Evolutionary conservation across 345 rosid species (phyloP), one percentile per base, ranked within the genome.

Genomic region (Alliaria petiolata): DNA sequence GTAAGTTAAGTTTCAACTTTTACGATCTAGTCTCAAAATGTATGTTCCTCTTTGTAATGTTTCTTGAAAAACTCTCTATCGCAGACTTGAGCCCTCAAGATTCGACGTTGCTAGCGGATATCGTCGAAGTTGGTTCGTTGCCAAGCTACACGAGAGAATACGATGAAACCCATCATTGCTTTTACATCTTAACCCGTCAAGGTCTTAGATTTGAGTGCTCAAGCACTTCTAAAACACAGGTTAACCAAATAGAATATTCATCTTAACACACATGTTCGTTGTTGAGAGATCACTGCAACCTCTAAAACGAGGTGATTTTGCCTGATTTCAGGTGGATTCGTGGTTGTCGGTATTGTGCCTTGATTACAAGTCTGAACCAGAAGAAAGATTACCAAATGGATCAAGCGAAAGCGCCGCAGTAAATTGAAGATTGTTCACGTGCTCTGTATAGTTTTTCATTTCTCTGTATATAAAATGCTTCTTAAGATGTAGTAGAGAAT

Each of bases 71-170:
- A n/a, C 46, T 40, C 52, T 58, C 7, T 62, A n/a, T 13, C 80
- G 81, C 87, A 91, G 99, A 95, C 80, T 81, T 95, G 76, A 88
- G 96, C 77, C 99, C 99, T 49, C 96, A 91, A 71, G 99, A 91
- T 70, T 95, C 97, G 33, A 72, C 97, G 49, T 70, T 95, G 58
- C 79, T 93, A 33, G 83, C 96, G 2, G 99, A 95, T 79, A 61
- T 89, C 57, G 89, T 86, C 38, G 95, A 95, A 81, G 78, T 95
- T 30, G 93, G 86, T 75, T 62, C 85, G 10, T 75, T 83, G 56
- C 93, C 97, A 20, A 81, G 85, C 84, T 83, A 86, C 71, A 77
- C 72, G 4, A 78, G 90, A 71, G 99, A 88, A 78, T 85, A 76
- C 28, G 90, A 80, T 12, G 91, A 85, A 70, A 83, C 65, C 0